Base-by-base conservation (phyloP, 1,139 yeast species). In the Zygoascus hellenicus region DNA sequence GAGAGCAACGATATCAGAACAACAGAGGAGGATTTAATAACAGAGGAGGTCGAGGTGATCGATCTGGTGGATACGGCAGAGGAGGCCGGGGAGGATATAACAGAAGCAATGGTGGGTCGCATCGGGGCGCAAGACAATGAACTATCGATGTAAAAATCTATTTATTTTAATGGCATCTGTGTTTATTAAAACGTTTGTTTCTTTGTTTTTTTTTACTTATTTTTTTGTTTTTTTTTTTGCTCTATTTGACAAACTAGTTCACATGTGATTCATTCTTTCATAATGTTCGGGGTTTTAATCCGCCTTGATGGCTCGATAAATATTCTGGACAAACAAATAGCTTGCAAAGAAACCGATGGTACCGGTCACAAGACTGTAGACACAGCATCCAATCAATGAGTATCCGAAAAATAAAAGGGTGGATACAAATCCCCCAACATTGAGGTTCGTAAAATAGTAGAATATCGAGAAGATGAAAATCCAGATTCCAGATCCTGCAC, bases 311-410 rank as follows among this genome's bases (percentile, higher is more conserved):
- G 81, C 77, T 15, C 76, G 71, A 60, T 80, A 83, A 31, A 82
- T 76, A 54, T 68, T 75, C 55, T 74, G 72, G 31, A 83, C 77
- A 62, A 83, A 83, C 3, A 75, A 49, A 43, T 80, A 74, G 1
- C 88, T 83, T 7, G 87, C 74, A 44, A 81, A 62, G 46, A 84
- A 76, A 3, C 90, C 89, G 30, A 87, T 71, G 0, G 94, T 74
- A 7, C 96, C 96, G 56, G 88, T 81, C 2, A 85, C 80, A 33
- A 83, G 68, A 1, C 90, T 85, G 49, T 85, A 72, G 42, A 83
- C 66, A 5, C 76, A 60, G 58, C 85, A 79, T 31, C 83, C 77
- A 45, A 87, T 72, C 2, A 80, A 73, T 65, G 87, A 81, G 61
- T 88, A 87, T 36, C 81, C 77, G 57, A 88, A 78, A 61, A 83